These are phyloP conservation scores for Colletotrichum abscissum DNA, from an alignment of 2,329 filamentous ascomycete genomes.

Conservation along the genomic window DNA sequence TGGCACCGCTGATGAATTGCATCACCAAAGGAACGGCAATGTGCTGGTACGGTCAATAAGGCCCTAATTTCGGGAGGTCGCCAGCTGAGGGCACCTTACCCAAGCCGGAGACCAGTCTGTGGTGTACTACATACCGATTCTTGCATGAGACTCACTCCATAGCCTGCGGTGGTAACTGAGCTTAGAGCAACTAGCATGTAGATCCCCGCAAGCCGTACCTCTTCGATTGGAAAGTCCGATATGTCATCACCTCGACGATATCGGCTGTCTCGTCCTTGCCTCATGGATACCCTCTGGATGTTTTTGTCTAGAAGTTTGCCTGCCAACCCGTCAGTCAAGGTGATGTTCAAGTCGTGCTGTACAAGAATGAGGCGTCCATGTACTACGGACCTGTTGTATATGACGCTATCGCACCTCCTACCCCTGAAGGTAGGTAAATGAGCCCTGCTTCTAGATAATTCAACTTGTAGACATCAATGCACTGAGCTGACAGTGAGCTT, in stretches of 20 bases:
- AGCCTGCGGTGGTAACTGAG: too few species aligned
- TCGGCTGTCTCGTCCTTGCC: too few species aligned
- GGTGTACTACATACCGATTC: too few species aligned
- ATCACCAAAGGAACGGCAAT: constrained; percentile 30
- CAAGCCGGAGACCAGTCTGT: background rate
- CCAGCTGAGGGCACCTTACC: too few species aligned
- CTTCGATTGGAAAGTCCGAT: too few species aligned
- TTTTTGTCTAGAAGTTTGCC: background rate
- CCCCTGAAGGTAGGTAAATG: constrained; percentile 34
- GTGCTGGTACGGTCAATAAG: background rate
- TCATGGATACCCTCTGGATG: too few species aligned
- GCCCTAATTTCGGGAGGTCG: background rate
- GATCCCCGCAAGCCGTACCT: too few species aligned
- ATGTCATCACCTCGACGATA: too few species aligned
- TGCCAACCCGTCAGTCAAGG: background rate
- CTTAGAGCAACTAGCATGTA: too few species aligned
- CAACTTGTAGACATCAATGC: constrained; percentile 35
- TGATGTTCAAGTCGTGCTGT: background rate
- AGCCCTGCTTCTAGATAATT: constrained; percentile 33
- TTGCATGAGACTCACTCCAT: too few species aligned
- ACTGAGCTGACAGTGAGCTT: constrained; percentile 23
- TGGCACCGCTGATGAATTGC: constrained; percentile 34
- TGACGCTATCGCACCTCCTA: constrained; percentile 5
- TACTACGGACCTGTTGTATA: background rate
- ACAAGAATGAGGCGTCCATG: background rate